Conservation (phyloP, 2,329 filamentous ascomycete species). For the Coniochaeta prunicola region DNA sequence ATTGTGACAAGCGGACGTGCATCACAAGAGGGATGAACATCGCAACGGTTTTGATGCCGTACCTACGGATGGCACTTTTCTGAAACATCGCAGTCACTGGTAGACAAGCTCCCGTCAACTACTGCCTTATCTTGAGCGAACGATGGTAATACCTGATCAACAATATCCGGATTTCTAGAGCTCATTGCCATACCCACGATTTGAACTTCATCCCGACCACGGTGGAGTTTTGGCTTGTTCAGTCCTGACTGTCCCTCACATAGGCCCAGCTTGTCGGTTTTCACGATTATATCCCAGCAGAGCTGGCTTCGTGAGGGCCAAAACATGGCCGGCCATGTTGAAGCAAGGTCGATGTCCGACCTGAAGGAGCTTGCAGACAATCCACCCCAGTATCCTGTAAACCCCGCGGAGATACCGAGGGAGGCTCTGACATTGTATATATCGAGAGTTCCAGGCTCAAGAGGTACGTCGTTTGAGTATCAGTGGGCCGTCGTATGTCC, state of each 20-base stretch:
- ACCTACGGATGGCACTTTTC: background rate
- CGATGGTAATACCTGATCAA: background rate
- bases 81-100: background rate
- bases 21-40: background rate
- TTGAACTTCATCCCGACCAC: background rate
- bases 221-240: background rate
- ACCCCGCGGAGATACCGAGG: constrained; percentile 60
- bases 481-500: constrained; percentile 1
- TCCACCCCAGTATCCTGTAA: constrained; percentile 77
- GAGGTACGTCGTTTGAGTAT: constrained; percentile 49
- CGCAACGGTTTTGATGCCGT: background rate
- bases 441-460: constrained; percentile 82
- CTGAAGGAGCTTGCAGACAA: constrained; percentile 78
- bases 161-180: background rate
- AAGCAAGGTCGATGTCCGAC: constrained; percentile 76
- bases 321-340: constrained; percentile 40
- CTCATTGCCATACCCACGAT: background rate
- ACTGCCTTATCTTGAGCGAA: background rate
- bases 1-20: constrained; percentile 9
- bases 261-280: background rate
- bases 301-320: background rate
- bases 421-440: constrained; percentile 83
- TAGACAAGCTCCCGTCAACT: background rate
- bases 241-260: background rate
- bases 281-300: background rate